Evolutionary conservation across 1,139 yeast genomes (phyloP).

Genomic region (Yamadazyma diospyri): DNA sequence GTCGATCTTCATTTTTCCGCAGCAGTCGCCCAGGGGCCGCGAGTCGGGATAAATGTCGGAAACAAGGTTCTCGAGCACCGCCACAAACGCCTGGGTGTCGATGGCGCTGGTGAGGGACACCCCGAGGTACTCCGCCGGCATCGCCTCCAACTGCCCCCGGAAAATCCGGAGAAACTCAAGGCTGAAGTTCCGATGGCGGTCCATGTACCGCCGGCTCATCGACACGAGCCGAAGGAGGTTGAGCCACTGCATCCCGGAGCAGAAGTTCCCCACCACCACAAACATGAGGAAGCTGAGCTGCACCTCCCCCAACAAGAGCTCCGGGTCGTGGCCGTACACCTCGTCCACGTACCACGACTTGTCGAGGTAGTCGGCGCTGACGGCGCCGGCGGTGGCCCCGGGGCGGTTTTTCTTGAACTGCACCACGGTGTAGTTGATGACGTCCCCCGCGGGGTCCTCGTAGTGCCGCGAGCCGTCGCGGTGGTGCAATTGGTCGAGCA

Average conservation of each 20-base stretch:
- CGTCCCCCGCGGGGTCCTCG: conserved; percentile 13
- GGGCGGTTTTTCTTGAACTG: conserved; percentile 15
- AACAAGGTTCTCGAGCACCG: conserved; percentile 20
- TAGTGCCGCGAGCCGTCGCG: conserved; percentile 10
- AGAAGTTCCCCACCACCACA: conserved; percentile 25
- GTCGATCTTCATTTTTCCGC: conserved; percentile 20
- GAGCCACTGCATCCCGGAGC: conserved; percentile 31
- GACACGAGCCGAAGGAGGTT: conserved; percentile 21
- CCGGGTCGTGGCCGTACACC: conserved; percentile 20
- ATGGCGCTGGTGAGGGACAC: conserved; percentile 16
- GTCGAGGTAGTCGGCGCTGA: conserved; percentile 23
- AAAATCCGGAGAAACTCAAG: conserved; percentile 16
- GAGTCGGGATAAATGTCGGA: conserved; percentile 16
- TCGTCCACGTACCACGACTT: conserved; percentile 26
- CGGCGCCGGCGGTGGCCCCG: conserved; percentile 8
- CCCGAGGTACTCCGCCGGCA: conserved; percentile 25
- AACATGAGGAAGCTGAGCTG: conserved; percentile 25
- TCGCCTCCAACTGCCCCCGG: conserved; percentile 16
- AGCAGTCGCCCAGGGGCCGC: conserved; percentile 14
- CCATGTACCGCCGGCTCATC: conserved; percentile 19
- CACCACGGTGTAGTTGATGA: conserved; percentile 23
- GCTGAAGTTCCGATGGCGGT: conserved; percentile 13
- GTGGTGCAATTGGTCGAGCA: conserved; percentile 16
- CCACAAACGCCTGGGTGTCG: conserved; percentile 16
- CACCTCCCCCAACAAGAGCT: conserved; percentile 23